A percentile compares a stretch with the other conserved stretches of the same genome.
phyloP scores from a whole-genome alignment of 176 grass and related monocot genomes.

The Oryza meyeriana region DNA sequence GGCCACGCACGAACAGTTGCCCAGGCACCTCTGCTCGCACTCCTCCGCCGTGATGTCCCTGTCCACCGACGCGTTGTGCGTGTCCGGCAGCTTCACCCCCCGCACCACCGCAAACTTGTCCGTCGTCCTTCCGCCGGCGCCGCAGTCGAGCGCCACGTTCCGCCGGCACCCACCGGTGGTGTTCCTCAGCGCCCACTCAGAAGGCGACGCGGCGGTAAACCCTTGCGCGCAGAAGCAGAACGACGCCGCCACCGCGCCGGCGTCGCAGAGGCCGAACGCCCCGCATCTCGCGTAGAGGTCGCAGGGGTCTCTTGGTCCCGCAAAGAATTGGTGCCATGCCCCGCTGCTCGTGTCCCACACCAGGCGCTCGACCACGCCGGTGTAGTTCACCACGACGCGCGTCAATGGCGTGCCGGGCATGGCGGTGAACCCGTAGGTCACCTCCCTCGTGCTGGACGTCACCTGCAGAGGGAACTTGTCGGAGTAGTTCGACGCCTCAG shows the following conservation, averaged over 20 bases:
- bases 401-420: background rate
- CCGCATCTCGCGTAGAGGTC: constrained; percentile 42
- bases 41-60: constrained; percentile 2
- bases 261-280: constrained; percentile 46
- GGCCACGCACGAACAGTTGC: constrained; percentile 59
- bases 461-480: background rate
- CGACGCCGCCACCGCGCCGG: background rate
- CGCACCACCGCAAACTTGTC: constrained; percentile 21
- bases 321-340: background rate
- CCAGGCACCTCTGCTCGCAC: constrained; percentile 33
- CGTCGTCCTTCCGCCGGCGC: background rate
- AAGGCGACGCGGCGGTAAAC: constrained; percentile 29
- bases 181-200: constrained; percentile 8
- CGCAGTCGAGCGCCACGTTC: constrained; percentile 20
- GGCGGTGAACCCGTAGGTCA: background rate
- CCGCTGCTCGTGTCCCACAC: constrained; percentile 6
- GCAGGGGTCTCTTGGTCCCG: constrained; percentile 23
- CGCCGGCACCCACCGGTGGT: constrained; percentile 36
- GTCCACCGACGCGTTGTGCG: constrained; percentile 19
- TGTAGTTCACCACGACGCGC: constrained; percentile 22
- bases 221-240: constrained; percentile 47
- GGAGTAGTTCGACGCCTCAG: constrained; percentile 20
- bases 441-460: constrained; percentile 1
- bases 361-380: constrained; percentile 23
- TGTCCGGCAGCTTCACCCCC: constrained; percentile 48